Evolutionary conservation across 1,139 yeast genomes (phyloP), one percentile per base, ranked within the genome.

Genomic region (Suhomyces maxii): DNA sequence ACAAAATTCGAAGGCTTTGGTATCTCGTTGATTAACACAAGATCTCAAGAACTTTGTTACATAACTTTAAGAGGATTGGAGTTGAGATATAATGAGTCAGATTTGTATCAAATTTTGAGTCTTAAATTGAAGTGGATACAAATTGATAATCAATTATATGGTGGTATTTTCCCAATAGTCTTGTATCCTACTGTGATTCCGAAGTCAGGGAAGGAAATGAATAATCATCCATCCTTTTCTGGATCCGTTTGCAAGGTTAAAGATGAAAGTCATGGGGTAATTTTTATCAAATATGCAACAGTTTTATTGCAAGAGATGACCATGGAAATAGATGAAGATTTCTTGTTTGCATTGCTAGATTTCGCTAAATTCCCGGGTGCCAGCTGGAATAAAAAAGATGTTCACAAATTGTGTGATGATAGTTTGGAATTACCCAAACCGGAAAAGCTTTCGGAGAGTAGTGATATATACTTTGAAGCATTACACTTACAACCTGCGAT

Each of bases 171-270:
- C 68, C 98, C 97, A 7, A 93, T 91, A 47, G 74, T 93, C 18
- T 58, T 93, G n/a, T 95, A 89, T 62, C 99, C 99, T 2, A 85
- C 91, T 8, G 90, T 89, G 9, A 81, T 95, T 40, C 96, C 97
- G 1, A 88, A 89, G 57, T 84, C 90, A 0, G 83, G 86, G 2
- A 81, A 82, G 52, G 99, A 93, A 57, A 80, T 90, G 82, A 87
- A 85, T 49, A 83, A 79, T 46, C 98, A 93, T 64, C 99, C 99
- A 0, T 83, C 96, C 0, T 81, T 93, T 53, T 89, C 96, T 0
- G 91, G 88, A 0, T 84, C 97, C 0, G 65, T 90, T 3, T 86
- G 96, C 13, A 80, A 83, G 50, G 88, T 93, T 14, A 89, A 89
- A 54, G 99, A 91, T 66, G 89, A 87, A 42, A 75, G 88, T 8